A percentile compares a stretch with the other conserved stretches of the same genome.
phyloP scores from a whole-genome alignment of 1,139 yeast genomes.

The Candida frijolesensis region DNA sequence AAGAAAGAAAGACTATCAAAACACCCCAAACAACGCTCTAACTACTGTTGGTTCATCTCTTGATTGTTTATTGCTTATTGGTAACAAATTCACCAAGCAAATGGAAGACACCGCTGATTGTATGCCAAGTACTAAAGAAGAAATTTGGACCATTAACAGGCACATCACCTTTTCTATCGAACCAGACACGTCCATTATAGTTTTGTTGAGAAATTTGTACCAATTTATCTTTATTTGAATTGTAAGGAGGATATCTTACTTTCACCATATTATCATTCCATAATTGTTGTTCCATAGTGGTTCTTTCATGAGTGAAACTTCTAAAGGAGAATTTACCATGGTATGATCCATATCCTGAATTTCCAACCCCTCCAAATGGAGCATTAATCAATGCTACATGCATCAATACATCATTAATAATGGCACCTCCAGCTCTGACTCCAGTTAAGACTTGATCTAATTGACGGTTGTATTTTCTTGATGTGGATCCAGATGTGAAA shows the following conservation, averaged over 20 bases:
- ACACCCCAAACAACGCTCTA: not conserved
- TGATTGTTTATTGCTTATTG: constrained; percentile 2
- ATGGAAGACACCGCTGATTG: constrained; percentile 32
- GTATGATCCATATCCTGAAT: constrained; percentile 78
- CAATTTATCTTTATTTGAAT: constrained; percentile 32
- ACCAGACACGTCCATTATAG: constrained; percentile 38
- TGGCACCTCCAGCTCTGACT: constrained; percentile 74
- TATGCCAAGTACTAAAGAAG: constrained; percentile 36
- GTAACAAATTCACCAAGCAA: constrained; percentile 19
- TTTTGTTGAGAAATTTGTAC: constrained; percentile 28
- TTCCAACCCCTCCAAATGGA: constrained; percentile 93
- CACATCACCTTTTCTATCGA: constrained; percentile 39
- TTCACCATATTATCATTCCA: constrained; percentile 63
- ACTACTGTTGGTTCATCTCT: not conserved
- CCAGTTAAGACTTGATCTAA: constrained; percentile 51
- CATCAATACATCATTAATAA: constrained; percentile 71
- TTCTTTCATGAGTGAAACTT: constrained; percentile 76
- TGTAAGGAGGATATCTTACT: constrained; percentile 73
- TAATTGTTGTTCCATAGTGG: constrained; percentile 66
- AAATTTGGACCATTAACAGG: constrained; percentile 36
- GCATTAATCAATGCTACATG: constrained; percentile 72
- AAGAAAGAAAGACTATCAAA: no score
- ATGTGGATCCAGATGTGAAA: constrained; percentile 52
- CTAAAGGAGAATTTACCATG: constrained; percentile 78
- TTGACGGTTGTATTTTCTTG: constrained; percentile 45